phyloP scores from a whole-genome alignment of 345 rosid species.

The Rhizophora apiculata region DNA sequence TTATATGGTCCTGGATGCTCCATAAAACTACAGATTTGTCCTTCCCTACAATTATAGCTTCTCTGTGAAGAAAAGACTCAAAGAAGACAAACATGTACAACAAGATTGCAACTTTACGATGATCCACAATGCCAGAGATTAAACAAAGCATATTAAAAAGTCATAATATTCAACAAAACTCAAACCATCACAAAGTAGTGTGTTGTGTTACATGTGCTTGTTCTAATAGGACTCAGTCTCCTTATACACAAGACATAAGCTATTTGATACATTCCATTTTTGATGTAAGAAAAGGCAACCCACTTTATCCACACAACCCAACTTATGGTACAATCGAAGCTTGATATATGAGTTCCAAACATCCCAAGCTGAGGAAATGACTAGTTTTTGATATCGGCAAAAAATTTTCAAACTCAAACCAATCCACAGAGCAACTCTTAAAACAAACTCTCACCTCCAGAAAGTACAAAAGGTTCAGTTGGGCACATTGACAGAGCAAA shows the following conservation, averaged over 20 bases:
- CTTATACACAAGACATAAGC: too few species aligned
- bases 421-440: neutral
- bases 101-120: neutral
- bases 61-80: conserved; percentile 21
- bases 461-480: conserved; percentile 92
- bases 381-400: neutral
- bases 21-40: conserved; percentile 90
- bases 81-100: neutral
- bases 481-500: conserved; percentile 99
- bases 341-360: too few species aligned
- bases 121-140: too few species aligned
- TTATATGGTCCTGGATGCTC: conserved; percentile 98
- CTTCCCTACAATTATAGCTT: conserved; percentile 63
- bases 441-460: conserved; percentile 68
- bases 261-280: too few species aligned
- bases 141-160: neutral
- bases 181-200: too few species aligned
- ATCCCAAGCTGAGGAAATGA: too few species aligned
- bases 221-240: too few species aligned
- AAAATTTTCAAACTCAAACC: neutral
- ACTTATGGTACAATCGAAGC: too few species aligned
- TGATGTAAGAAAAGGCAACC: too few species aligned
- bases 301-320: too few species aligned
- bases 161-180: neutral
- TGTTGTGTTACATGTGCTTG: too few species aligned